Percentiles rank a stretch among this genome's conserved stretches.
Conservation (phyloP, 331 rosid species). For the Telfairia occidentalis region DNA sequence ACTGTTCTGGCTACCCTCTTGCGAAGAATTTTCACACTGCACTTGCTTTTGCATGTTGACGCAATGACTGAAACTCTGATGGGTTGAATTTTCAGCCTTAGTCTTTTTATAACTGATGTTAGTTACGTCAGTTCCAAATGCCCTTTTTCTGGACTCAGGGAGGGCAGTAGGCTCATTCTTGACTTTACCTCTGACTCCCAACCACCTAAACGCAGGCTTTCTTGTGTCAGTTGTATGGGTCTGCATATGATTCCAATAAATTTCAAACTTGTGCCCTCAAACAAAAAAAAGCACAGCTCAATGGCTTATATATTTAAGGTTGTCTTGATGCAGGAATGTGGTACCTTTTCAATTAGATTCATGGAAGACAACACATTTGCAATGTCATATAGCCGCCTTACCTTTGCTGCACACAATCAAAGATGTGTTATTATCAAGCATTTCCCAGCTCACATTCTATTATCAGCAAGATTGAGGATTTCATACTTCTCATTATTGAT, state of each 20-base stretch:
- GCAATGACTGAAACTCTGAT: conserved; percentile 6
- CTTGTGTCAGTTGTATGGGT: conserved; percentile 29
- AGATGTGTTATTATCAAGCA: not conserved
- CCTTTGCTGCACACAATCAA: conserved; percentile 33
- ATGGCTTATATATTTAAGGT: not conserved
- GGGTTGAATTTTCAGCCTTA: conserved; percentile 10
- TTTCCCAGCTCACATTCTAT: not conserved
- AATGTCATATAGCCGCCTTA: conserved; percentile 48
- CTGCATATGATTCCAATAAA: conserved; percentile 19
- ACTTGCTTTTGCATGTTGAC: not conserved
- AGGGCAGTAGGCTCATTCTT: conserved; percentile 11
- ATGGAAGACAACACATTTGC: conserved; percentile 43
- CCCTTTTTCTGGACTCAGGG: conserved; percentile 29
- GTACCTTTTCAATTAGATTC: conserved; percentile 51
- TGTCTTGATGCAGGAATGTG: not conserved
- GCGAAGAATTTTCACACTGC: not conserved
- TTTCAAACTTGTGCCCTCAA: not conserved
- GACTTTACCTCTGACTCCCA: conserved; percentile 27
- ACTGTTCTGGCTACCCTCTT: conserved; percentile 4
- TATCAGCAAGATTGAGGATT: not conserved
- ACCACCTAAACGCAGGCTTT: conserved; percentile 54
- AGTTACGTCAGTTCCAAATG: conserved; percentile 40
- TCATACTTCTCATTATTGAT: conserved; percentile 34
- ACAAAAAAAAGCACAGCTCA: not conserved
- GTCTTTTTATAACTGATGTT: conserved; percentile 32